Evolutionary conservation across 2,329 filamentous ascomycete genomes (phyloP), one percentile per base, ranked within the genome.

Genomic region (Fonsecaea monophora): DNA sequence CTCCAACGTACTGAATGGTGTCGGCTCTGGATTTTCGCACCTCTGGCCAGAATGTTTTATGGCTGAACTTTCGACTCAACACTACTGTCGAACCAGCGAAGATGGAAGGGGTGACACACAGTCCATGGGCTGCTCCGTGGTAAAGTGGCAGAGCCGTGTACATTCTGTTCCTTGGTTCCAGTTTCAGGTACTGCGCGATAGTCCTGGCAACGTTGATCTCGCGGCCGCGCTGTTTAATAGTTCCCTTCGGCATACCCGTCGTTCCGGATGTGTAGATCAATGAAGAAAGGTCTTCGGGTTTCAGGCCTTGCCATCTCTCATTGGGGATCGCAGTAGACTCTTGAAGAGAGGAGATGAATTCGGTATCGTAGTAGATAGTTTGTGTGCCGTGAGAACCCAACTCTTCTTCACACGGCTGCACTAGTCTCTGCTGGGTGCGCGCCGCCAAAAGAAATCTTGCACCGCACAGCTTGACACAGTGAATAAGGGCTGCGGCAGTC

Each of bases 241-340:
- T 94, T 0, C 94, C 94, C 80, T 98, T 98, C 15, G 94, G 94
- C 73, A 87, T 83, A 0, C 91, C 91, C 0, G 95, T 98, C 0
- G 94, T 98, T n/a, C 94, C 94, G 0, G 90, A 94, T 0, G 95
- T 98, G 81, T 97, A 98, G 71, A 97, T 94, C 69, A 96, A 37
- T 7, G 84, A 53, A 90, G 89, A 77, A 25, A 25, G 25, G 25
- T 25, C 25, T 3, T 25, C 25, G 25, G 25, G 25, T 25, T 25
- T 25, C 25, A 25, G 25, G 25, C 25, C 25, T 71, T 89, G 84
- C 1, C 88, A 68, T 8, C 86, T 84, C 0, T 84, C 77, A 0
- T 85, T 86, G 62, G 94, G 82, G 32, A 90, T 77, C 40, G 90
- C 81, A 55, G 92, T 86, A 25, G 25, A 2, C 25, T 25, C 25